Percentiles rank a stretch among this genome's conserved stretches.
Conservation (phyloP, 2,329 filamentous ascomycete species). For the Colletotrichum destructivum region DNA sequence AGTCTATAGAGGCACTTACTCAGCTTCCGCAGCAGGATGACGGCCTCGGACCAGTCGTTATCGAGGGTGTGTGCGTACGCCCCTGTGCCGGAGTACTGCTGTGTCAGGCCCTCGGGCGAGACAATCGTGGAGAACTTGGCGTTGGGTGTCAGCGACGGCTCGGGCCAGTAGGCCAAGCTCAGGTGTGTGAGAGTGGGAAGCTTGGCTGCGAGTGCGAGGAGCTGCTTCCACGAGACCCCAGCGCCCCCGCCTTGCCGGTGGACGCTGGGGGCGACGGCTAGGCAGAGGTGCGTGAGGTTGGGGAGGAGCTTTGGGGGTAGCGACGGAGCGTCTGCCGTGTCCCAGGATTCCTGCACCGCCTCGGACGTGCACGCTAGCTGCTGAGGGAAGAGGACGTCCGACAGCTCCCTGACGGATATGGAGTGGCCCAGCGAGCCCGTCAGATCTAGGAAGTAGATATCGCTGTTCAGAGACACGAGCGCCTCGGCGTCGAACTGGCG, state of each 20-base stretch:
- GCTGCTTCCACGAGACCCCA: constrained; percentile 70
- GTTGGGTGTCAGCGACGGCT: constrained; percentile 70
- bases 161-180: constrained; percentile 74
- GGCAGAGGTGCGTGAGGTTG: constrained; percentile 73
- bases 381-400: constrained; percentile 64
- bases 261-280: constrained; percentile 61
- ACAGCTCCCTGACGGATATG: constrained; percentile 67
- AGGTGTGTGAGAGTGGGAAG: constrained; percentile 71
- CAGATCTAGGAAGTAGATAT: constrained; percentile 69
- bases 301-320: constrained; percentile 61
- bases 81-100: constrained; percentile 70
- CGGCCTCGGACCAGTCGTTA: constrained; percentile 72
- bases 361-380: constrained; percentile 43
- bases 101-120: constrained; percentile 57
- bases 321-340: constrained; percentile 54
- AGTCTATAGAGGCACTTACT: constrained; percentile 70
- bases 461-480: constrained; percentile 56
- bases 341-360: constrained; percentile 68
- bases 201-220: constrained; percentile 68
- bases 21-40: constrained; percentile 68
- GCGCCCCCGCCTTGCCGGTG: constrained; percentile 44
- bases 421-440: constrained; percentile 66
- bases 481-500: constrained; percentile 45
- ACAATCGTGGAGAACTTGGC: constrained; percentile 64
- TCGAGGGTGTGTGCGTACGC: constrained; percentile 72